Percentiles rank a stretch among this genome's conserved stretches.
Conservation (phyloP, 257 asterid genomes). For the Hygrophila difformis region DNA sequence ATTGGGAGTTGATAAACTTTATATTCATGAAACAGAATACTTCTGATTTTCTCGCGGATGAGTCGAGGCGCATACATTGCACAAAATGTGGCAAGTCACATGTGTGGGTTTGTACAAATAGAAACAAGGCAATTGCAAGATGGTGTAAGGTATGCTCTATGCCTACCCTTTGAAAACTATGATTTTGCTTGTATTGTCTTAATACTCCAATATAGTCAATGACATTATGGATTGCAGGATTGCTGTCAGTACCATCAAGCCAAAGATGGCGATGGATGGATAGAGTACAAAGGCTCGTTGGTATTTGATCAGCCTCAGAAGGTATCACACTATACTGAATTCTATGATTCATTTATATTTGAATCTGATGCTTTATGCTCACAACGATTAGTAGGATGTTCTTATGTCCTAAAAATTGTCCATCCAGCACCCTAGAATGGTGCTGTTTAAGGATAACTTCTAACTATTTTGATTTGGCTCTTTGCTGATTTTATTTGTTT, state of each 20-base stretch:
- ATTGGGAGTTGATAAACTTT: neutral
- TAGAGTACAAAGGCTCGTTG: slow-evolving; percentile 85
- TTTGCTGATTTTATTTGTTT: too few relatives aligned
- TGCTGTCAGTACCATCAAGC: slow-evolving; percentile 99
- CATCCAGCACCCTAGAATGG: neutral
- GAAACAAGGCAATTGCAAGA: slow-evolving; percentile 90
- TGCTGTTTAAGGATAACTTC: too few relatives aligned
- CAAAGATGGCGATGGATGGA: slow-evolving; percentile 99
- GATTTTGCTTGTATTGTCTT: too few relatives aligned
- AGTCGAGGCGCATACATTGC: slow-evolving; percentile 95
- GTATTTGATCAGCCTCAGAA: slow-evolving; percentile 68
- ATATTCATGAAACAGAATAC: slow-evolving; percentile 42
- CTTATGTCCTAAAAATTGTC: neutral
- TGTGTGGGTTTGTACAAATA: slow-evolving; percentile 89
- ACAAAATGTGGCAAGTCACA: slow-evolving; percentile 95
- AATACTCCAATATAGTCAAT: neutral
- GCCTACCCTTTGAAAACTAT: slow-evolving; percentile 7
- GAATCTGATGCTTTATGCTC: neutral
- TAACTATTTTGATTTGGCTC: too few relatives aligned
- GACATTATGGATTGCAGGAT: slow-evolving; percentile 40
- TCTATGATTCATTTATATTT: neutral
- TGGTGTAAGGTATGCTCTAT: slow-evolving; percentile 92
- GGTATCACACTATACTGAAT: slow-evolving; percentile 20
- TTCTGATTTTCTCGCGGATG: slow-evolving; percentile 75
- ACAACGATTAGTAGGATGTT: too few relatives aligned